Conservation (phyloP, 2,329 filamentous ascomycete species). For the Fusarium paranaense region DNA sequence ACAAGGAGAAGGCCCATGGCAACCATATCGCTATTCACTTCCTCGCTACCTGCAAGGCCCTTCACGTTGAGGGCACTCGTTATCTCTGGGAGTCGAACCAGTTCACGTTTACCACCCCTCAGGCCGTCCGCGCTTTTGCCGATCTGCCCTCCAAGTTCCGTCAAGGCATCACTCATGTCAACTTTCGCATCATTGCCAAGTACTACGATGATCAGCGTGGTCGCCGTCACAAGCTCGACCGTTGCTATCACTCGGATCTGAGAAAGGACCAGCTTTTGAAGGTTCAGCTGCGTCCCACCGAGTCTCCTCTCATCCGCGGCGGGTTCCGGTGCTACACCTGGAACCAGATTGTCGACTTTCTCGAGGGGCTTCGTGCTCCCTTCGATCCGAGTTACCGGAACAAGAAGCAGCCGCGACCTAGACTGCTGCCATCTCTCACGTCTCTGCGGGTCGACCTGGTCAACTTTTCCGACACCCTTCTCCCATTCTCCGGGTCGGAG, state of each 20-base stretch:
- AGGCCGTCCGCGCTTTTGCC: conserved; percentile 61
- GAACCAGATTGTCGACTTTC: conserved; percentile 65
- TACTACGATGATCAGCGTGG: conserved; percentile 65
- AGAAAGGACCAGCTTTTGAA: conserved; percentile 56
- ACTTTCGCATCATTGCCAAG: conserved; percentile 64
- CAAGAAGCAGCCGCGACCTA: conserved; percentile 52
- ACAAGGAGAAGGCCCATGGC: conserved; percentile 55
- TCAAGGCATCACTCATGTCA: conserved; percentile 58
- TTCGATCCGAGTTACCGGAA: conserved; percentile 56
- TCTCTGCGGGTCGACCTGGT: conserved; percentile 65
- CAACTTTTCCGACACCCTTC: conserved; percentile 62
- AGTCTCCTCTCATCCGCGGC: conserved; percentile 59
- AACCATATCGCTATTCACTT: conserved; percentile 66
- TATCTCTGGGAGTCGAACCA: conserved; percentile 64
- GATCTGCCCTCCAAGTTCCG: conserved; percentile 58
- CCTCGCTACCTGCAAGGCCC: conserved; percentile 63
- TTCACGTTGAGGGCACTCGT: conserved; percentile 61
- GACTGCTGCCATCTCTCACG: conserved; percentile 60
- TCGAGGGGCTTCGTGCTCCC: conserved; percentile 63
- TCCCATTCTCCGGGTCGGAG: conserved; percentile 59
- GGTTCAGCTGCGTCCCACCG: conserved; percentile 57
- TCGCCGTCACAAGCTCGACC: conserved; percentile 55
- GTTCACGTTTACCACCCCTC: conserved; percentile 66
- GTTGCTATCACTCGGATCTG: conserved; percentile 57
- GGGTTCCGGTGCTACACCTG: conserved; percentile 67